Evolutionary conservation across 1,284 basidiomycete genomes (phyloP).

Genomic region (Lentinula novae-zelandiae): DNA sequence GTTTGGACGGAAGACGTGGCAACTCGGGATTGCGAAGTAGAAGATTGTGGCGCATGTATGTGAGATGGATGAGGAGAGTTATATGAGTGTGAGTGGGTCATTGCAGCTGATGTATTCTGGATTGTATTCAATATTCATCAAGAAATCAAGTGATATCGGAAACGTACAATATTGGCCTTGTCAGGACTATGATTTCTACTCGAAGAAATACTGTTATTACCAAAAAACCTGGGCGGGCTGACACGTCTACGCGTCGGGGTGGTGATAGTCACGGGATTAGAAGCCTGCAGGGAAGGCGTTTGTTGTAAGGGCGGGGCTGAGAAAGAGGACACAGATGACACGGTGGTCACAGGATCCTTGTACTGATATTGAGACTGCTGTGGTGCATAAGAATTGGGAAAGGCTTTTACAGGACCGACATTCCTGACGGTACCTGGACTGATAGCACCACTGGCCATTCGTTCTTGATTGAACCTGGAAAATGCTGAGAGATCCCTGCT

Average conservation of each 20-base stretch:
- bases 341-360: not conserved
- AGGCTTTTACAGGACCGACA: not conserved
- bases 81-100: not conserved
- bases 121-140: not conserved
- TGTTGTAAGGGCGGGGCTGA: not conserved
- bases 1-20: not conserved
- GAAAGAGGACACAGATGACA: not conserved
- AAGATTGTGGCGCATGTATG: not conserved
- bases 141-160: not conserved
- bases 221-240: conserved; percentile 7
- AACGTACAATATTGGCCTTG: not conserved
- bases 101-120: not conserved
- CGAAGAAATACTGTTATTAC: not conserved
- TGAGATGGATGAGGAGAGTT: not conserved
- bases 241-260: conserved; percentile 1
- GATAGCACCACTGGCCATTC: conserved; percentile 5
- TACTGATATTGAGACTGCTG: not conserved
- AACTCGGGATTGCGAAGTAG: not conserved
- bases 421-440: not conserved
- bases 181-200: conserved; percentile 3
- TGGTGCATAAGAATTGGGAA: not conserved
- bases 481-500: conserved; percentile 8
- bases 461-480: conserved; percentile 8
- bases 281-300: not conserved
- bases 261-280: not conserved